Base-by-base conservation (phyloP, 2,329 filamentous ascomycete species). In the Aspergillus intermedius region DNA sequence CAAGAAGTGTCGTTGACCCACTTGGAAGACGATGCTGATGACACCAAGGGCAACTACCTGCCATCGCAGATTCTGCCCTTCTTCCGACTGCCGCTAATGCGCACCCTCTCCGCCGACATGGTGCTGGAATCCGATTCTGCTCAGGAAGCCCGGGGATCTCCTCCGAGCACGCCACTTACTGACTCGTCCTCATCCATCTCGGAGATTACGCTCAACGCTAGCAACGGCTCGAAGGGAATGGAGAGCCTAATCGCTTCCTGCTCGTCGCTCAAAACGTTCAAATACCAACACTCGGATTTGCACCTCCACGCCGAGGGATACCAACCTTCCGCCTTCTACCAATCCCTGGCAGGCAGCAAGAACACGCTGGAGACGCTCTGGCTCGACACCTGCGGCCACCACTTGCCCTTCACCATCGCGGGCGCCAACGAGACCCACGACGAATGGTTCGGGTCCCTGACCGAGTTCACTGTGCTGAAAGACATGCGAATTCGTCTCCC, bases 281-380 rank as follows among this genome's bases (percentile, higher is more conserved):
- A 64, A 44, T 64, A 65, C 23, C 62, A 65, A 39, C 62, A 65
- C 48, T 62, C 61, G 1, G 62, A 65, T 42, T 54, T 54, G 2
- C 58, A 61, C n/a, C 37, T 61, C 5, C 50, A 54, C 2, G 54
- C 60, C 0, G 54, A 58, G 37, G 62, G 59, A 4, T 65, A 59
- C 46, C 57, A 54, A 28, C 62, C 62, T 1, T 49, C 55, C 1
- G 57, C 59, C 1, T 64, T 65, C 43, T 47, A 56, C 46, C 50
- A 45, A 25, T 60, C 62, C 7, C 49, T 65, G 19, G 41, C 55
- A 4, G 46, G 44, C 12, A 62, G 58, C 37, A 64, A 59, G 45
- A 32, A 42, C 30, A 61, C 49, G 2, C 49, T 65, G 7, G 48
- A 61, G 30, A 62, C 56, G 1, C 40, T 65, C 6, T 65, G 62